Conservation (phyloP, 371 early-diverging fungal species). For the Saksenaea vasiformis region DNA sequence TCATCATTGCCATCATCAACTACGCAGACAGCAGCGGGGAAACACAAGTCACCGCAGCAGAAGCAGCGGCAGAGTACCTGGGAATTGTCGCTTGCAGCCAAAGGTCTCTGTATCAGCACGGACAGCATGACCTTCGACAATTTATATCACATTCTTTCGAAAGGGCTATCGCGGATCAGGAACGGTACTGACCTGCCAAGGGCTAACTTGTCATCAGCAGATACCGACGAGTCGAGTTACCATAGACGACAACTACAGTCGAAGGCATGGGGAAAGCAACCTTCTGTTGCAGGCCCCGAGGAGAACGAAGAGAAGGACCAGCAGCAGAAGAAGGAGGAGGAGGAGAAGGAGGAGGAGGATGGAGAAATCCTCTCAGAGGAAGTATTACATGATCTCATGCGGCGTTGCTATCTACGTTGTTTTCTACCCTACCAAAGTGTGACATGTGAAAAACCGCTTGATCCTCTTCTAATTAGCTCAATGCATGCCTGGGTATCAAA, state of each 20-base stretch:
- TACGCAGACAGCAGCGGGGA: conserved; percentile 16
- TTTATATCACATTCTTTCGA: conserved; percentile 38
- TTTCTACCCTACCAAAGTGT: conserved; percentile 54
- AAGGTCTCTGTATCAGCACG: conserved; percentile 50
- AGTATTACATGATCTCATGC: conserved; percentile 37
- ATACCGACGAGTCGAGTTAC: too few relatives aligned
- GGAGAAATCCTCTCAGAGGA: conserved; percentile 26
- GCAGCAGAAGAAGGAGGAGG: conserved; percentile 42
- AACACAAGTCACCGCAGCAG: conserved; percentile 28
- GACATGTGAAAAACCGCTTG: conserved; percentile 51
- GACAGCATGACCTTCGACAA: conserved; percentile 50
- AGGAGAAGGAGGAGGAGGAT: conserved; percentile 23
- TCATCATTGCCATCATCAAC: too few relatives aligned
- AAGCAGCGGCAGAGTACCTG: conserved; percentile 39
- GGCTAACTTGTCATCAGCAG: conserved; percentile 10
- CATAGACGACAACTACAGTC: too few relatives aligned
- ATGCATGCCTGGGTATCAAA: conserved; percentile 64
- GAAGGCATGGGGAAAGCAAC: too few relatives aligned
- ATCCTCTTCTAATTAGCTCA: conserved; percentile 55
- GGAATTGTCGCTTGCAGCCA: conserved; percentile 52
- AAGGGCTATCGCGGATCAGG: conserved; percentile 2
- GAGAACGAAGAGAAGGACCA: too few relatives aligned
- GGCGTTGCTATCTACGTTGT: conserved; percentile 50
- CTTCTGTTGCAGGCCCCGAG: too few relatives aligned
- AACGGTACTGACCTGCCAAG: conserved; percentile 6